These are phyloP conservation scores for Wickerhamiella shivajii DNA, from an alignment of 805 yeast genomes.

Conservation along the genomic window DNA sequence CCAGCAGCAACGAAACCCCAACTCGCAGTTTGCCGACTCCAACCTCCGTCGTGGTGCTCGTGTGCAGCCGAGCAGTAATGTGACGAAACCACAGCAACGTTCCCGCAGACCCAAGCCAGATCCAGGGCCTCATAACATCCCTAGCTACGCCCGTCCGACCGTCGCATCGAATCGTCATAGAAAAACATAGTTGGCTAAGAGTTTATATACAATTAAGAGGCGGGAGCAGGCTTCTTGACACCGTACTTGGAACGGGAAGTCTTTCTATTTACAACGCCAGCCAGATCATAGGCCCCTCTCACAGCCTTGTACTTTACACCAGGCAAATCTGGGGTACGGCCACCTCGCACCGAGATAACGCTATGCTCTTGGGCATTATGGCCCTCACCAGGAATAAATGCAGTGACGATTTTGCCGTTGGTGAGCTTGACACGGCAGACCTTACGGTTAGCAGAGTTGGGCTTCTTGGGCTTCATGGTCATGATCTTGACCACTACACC, in stretches of 20 bases:
- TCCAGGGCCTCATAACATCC: too few species aligned
- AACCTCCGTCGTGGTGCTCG: too few species aligned
- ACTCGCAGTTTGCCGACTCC: too few species aligned
- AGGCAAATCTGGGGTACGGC: slow-evolving; percentile 93
- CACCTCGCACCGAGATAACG: slow-evolving; percentile 94
- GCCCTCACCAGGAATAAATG: slow-evolving; percentile 97
- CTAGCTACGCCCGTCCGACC: too few species aligned
- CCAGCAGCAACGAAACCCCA: too few species aligned
- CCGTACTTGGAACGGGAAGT: slow-evolving; percentile 91
- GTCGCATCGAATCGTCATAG: too few species aligned
- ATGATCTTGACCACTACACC: slow-evolving; percentile 90
- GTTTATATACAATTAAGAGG: too few species aligned
- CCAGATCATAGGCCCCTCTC: slow-evolving; percentile 84
- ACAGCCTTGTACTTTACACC: slow-evolving; percentile 93
- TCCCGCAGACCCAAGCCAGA: too few species aligned
- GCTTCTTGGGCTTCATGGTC: slow-evolving; percentile 95
- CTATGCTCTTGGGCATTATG: slow-evolving; percentile 96
- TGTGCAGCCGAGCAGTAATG: too few species aligned
- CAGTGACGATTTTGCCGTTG: slow-evolving; percentile 77
- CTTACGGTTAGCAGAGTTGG: slow-evolving; percentile 95
- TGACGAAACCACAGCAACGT: too few species aligned
- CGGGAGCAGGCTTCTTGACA: slow-evolving; percentile 40
- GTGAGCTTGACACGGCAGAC: slow-evolving; percentile 89
- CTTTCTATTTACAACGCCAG: slow-evolving; percentile 86
- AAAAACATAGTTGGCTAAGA: too few species aligned